Base-by-base conservation (phyloP, 1,284 basidiomycete genomes). In the Thelephora terrestris region DNA sequence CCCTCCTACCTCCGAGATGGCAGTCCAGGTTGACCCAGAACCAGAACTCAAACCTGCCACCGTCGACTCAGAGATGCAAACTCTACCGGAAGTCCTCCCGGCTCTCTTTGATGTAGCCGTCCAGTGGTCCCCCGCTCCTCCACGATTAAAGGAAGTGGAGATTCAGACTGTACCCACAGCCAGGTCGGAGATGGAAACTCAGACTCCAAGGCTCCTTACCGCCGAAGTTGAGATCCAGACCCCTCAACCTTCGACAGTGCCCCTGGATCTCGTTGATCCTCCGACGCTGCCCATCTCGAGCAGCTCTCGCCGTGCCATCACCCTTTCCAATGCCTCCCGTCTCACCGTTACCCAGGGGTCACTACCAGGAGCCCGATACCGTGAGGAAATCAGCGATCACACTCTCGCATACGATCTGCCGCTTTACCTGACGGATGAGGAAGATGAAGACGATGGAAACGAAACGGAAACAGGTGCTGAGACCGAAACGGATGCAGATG, bases 401-500 rank as follows among this genome's bases (percentile, higher is more conserved):
- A 79, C 77, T 5, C 64, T 71, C 61, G 74, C 61, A n/a, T 43
- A 55, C 23, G 59, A 56, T 40, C 55, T 57, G 50, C 59, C 67
- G 47, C 47, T 49, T 10, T 71, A 74, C 5, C 67, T 65, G 10
- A 67, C 68, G 20, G 51, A 62, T 1, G 67, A 71, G 29, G 76
- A 79, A 34, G 76, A 73, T 29, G 76, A 79, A 34, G 76, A 73
- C n/a, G 71, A 76, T 47, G 79, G 74, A 52, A 76, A 70, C 1
- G 76, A 73, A 59, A 81, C 79, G 5, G 81, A 80, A 46, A 76
- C 73, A 1, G 80, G 75, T 25, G 76, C 74, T 1, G 75, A 82
- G 50, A 78, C 78, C 5, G 83, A 85, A 53, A 77, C 78, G 0
- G 83, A 86, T 46, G 73, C 68, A 12, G 88, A 91, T 20, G 85